Evolutionary conservation across 2,329 filamentous ascomycete species (phyloP), one percentile per base, ranked within the genome.

Genomic region (Cadophora sp.): DNA sequence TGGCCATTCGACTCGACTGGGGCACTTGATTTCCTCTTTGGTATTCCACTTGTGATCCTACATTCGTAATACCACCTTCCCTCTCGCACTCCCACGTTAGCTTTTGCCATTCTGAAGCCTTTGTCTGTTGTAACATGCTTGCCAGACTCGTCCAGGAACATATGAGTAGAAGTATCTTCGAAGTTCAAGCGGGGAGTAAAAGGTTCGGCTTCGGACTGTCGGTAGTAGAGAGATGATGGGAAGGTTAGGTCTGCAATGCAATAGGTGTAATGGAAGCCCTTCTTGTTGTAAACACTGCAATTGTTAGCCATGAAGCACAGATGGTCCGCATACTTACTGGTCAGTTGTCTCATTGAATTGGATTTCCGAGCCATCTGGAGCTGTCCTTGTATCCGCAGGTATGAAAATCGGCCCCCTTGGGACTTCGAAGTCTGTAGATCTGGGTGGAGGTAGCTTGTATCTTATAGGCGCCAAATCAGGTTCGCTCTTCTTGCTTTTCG

Each of bases 31-130:
- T 72, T 74, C 53, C 71, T 67, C 59, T 79, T 79, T 2, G 87
- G 82, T 50, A 92, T 89, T 43, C 96, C 96, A 71, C 89, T 88
- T 11, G 94, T 90, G 63, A 99, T 88, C 75, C 92, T 94, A 79
- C 95, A 94, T 80, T 99, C 96, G 84, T 94, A 99, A 79, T 96
- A 99, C 83, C 93, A 93, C 39, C 92, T 87, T 0, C 96, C 96
- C 79, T 98, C 92, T 55, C 96, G 85, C 4, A 94, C 92, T 27
- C 92, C 93, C 0, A 98, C 91, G 74, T 99, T 99, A 14, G 93
- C 94, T 47, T 95, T 88, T 1, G 92, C 91, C 84, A 95, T 96
- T 67, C 96, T 87, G 84, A 96, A 97, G 9, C 96, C 94, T 79
- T 97, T 97, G 72, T 95, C 90, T 16, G 96, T 97, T 0, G 92